A percentile compares a stretch with the other conserved stretches of the same genome.
Evolutionary conservation across 108 stramenopile species (phyloP).

Genomic region (Cylindrotheca fusiformis): DNA sequence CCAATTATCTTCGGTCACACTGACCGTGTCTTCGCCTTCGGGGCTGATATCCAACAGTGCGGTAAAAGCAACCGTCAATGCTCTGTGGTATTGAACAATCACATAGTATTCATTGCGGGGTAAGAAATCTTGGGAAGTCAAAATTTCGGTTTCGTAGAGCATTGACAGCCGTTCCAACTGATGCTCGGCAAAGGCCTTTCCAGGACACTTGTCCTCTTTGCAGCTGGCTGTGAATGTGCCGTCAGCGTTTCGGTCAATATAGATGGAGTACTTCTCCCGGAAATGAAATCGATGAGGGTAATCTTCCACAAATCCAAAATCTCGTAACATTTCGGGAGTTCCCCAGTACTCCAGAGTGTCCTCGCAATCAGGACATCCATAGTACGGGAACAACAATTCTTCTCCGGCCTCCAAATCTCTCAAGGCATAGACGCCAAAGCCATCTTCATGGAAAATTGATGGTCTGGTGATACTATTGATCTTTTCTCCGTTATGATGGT

Average conservation of each 20-base stretch:
- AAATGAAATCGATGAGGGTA: constrained; percentile 57
- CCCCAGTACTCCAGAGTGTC: constrained; percentile 19
- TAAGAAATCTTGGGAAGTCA: background rate
- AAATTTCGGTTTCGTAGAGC: background rate
- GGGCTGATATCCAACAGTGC: too few species aligned
- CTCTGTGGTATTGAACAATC: background rate
- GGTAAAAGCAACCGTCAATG: background rate
- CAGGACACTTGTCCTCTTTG: background rate
- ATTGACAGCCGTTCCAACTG: background rate
- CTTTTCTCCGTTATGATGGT: constrained; percentile 42
- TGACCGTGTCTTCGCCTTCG: too few species aligned
- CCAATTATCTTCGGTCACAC: too few species aligned
- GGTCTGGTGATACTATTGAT: constrained; percentile 20
- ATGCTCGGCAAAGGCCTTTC: background rate
- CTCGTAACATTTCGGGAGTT: constrained; percentile 59
- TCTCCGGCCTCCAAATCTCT: constrained; percentile 74
- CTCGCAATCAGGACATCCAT: background rate
- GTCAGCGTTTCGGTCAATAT: background rate
- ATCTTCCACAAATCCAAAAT: constrained; percentile 73
- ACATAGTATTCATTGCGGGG: background rate
- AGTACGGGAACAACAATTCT: background rate
- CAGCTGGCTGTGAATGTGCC: background rate
- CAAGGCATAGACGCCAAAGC: constrained; percentile 66
- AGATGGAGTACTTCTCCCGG: background rate
- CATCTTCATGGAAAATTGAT: background rate